Evolutionary conservation across 1,284 basidiomycete genomes (phyloP), one percentile per base, ranked within the genome.

Genomic region (Jaminaea rosea): DNA sequence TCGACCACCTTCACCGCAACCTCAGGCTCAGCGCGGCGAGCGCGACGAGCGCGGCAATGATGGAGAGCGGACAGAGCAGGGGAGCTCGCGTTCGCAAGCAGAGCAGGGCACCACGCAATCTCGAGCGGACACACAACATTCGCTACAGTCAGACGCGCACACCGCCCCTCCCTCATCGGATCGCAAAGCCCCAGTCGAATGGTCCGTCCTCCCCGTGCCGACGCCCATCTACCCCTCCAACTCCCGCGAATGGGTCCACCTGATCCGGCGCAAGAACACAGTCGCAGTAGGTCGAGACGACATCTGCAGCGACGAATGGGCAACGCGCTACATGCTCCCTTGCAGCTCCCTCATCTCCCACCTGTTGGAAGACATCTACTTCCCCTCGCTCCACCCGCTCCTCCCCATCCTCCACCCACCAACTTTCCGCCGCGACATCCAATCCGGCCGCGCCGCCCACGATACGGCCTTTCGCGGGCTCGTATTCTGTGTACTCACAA

Each of bases 271-370:
- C 36, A 67, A 67, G 44, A 69, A 64, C 36, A 58, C 62, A 1
- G 60, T 61, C 17, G 66, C 63, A 3, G 62, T 69, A 7, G 66
- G 66, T 23, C 51, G 66, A 24, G 66, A 69, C 49, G 64, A 67
- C 48, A 37, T 42, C 26, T 56, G 31, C 11, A 58, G 52, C 11
- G 59, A 60, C 39, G 62, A 59, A 21, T 68, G 66, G 66, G 58
- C 65, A 44, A 53, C 60, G 26, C 58, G 64, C 37, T 63, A 67
- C 41, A 58, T 49, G 10, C 59, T 69, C 1, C 66, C 66, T 5
- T 52, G 52, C n/a, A 45, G 42, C 15, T 60, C 64, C 28, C 50
- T 65, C 19, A 50, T 66, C 45, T n/a, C 47, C 7, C 41, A 53
- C 1, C 56, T 58, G 19, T 52, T 69, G 19, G 41, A 67, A 21